phyloP scores from a whole-genome alignment of 345 rosid species.

The Limnanthes douglasii region DNA sequence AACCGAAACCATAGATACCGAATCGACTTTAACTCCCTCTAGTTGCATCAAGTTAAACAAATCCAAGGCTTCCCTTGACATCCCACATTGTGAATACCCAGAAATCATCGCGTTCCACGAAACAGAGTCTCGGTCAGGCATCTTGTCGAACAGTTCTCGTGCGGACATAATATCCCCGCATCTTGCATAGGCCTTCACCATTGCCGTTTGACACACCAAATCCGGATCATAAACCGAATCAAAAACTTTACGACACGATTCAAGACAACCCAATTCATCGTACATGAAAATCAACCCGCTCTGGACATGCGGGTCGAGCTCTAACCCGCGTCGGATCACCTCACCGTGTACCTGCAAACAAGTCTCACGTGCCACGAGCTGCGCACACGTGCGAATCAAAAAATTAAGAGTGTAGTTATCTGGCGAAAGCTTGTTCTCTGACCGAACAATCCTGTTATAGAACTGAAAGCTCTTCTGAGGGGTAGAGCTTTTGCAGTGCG shows the following conservation, averaged over 20 bases:
- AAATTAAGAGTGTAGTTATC: constrained; percentile 52
- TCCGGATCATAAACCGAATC: constrained; percentile 24
- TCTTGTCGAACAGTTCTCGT: constrained; percentile 32
- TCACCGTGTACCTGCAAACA: constrained; percentile 27
- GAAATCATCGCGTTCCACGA: constrained; percentile 56
- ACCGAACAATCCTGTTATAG: constrained; percentile 18
- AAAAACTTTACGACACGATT: constrained; percentile 27
- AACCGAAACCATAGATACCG: constrained; percentile 38
- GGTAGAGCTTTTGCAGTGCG: constrained; percentile 28
- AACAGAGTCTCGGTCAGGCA: constrained; percentile 36
- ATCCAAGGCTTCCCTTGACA: constrained; percentile 24
- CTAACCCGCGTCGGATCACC: constrained; percentile 35
- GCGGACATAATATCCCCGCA: constrained; percentile 37
- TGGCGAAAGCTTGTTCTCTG: constrained; percentile 16
- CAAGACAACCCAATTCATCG: constrained; percentile 29
- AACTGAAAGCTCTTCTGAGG: constrained; percentile 27
- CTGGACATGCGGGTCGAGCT: constrained; percentile 37
- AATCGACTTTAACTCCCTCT: constrained; percentile 38
- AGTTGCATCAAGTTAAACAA: constrained; percentile 48
- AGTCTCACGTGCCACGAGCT: constrained; percentile 12
- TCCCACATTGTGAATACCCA: constrained; percentile 36
- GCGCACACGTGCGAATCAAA: constrained; percentile 33
- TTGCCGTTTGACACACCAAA: constrained; percentile 43
- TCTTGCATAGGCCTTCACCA: constrained; percentile 48
- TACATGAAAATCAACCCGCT: constrained; percentile 41